Evolutionary conservation across 208 protist genomes (phyloP), one percentile per base, ranked within the genome.

Genomic region (Trypanosoma cruzi): DNA sequence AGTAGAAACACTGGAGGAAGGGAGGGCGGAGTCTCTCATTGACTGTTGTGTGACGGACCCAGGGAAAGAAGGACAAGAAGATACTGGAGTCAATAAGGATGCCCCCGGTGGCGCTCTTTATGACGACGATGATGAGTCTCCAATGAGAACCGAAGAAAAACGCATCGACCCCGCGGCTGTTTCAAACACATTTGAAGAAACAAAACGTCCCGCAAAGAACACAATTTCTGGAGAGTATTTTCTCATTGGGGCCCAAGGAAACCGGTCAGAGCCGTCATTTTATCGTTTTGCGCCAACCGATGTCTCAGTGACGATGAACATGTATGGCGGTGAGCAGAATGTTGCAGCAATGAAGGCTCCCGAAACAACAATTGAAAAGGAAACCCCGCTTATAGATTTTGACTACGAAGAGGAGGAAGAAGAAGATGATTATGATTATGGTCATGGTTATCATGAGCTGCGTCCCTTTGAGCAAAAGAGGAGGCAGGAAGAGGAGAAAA

Each of bases 281-380:
- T 49, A 64, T 53, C 67, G 56, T 46, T 71, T 64, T 58, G 58
- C 48, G 11, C 42, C 26, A 36, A 2, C 22, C 8, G 46, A 64
- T 32, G 28, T 10, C 5, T 10, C 13, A 42, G 29, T 40, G 10
- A 20, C n/a, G 14, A 0, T 31, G 1, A 13, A 22, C 20, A 22
- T 28, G n/a, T 13, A 42, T 4, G 28, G 7, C 2, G 20, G n/a
- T 20, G 44, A 40, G 34, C 5, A 7, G 14, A 55, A 40, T 42
- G 18, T 22, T 4, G 16, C 22, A 18, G 48, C 48, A 52, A 26
- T 18, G n/a, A 8, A n/a, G 48, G 48, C n/a, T 52, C 0, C 16
- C 22, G 24, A 2, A 26, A 8, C 7, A 52, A 52, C 18, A 52
- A 4, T 26, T 24, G 16, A 26, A 24, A 52, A 52, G 2, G 11